phyloP scores from a whole-genome alignment of 2,329 filamentous ascomycete genomes.

The Pseudocercospora fuligena region DNA sequence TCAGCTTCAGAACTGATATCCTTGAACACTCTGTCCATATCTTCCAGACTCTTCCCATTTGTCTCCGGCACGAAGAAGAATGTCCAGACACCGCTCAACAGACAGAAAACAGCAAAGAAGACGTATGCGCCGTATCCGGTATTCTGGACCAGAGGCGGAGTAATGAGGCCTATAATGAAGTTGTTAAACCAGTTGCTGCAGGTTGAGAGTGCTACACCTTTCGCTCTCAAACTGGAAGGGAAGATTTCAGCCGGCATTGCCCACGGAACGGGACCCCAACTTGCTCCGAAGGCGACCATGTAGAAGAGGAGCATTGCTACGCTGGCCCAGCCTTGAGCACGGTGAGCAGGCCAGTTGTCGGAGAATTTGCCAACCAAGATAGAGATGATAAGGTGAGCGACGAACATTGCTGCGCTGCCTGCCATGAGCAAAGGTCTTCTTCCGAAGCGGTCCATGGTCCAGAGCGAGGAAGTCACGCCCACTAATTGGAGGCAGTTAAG shows the following conservation, averaged over 20 bases:
- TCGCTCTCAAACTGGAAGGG: slow-evolving; percentile 63
- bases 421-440: slow-evolving; percentile 46
- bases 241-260: slow-evolving; percentile 63
- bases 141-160: slow-evolving; percentile 47
- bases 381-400: slow-evolving; percentile 57
- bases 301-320: slow-evolving; percentile 38
- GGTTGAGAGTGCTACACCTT: slow-evolving; percentile 60
- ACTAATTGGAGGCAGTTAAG: slow-evolving; percentile 51
- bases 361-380: slow-evolving; percentile 60
- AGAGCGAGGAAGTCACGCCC: slow-evolving; percentile 48
- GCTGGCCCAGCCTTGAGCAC: slow-evolving; percentile 50
- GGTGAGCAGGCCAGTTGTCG: slow-evolving; percentile 50
- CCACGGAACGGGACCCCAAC: slow-evolving; percentile 49
- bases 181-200: slow-evolving; percentile 62
- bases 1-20: slow-evolving; percentile 34
- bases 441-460: slow-evolving; percentile 51
- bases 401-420: slow-evolving; percentile 54
- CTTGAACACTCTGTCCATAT: slow-evolving; percentile 39
- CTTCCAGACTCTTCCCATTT: slow-evolving; percentile 47
- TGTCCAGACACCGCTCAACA: slow-evolving; percentile 57
- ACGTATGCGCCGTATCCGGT: slow-evolving; percentile 63
- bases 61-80: slow-evolving; percentile 64
- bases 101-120: slow-evolving; percentile 63
- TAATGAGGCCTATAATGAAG: slow-evolving; percentile 60
- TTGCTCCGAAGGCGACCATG: slow-evolving; percentile 57